These are phyloP conservation scores for Hansenula lynferdii DNA, from an alignment of 1,139 yeast species.

Conservation along the genomic window DNA sequence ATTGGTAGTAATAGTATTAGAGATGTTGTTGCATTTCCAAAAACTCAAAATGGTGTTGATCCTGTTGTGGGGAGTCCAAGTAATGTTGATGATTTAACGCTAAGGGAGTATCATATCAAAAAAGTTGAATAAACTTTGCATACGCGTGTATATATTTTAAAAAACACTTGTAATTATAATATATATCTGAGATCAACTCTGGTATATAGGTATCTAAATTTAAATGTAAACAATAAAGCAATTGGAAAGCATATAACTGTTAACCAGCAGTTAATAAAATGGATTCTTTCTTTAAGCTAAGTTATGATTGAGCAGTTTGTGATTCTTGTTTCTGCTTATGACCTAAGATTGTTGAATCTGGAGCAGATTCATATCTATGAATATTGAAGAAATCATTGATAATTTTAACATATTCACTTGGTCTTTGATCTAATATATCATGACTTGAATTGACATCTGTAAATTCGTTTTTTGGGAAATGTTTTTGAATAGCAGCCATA, in stretches of 20 bases:
- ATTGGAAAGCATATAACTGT: not conserved
- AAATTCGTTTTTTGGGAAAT: constrained; percentile 31
- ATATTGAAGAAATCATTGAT: constrained; percentile 20
- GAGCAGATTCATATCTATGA: constrained; percentile 13
- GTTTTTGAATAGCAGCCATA: constrained; percentile 28
- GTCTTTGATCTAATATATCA: constrained; percentile 41
- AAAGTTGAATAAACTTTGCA: constrained; percentile 5
- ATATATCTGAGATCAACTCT: not conserved
- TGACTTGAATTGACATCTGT: constrained; percentile 39
- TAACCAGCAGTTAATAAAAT: not conserved
- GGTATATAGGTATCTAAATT: no score
- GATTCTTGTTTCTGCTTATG: not conserved
- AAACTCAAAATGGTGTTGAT: constrained; percentile 84
- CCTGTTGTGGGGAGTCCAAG: constrained; percentile 87
- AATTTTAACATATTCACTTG: constrained; percentile 31
- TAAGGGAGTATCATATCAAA: constrained; percentile 39
- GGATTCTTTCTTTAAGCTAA: not conserved
- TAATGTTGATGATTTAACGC: constrained; percentile 41
- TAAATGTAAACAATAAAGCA: not conserved
- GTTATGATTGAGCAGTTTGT: not conserved
- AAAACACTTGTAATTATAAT: not conserved
- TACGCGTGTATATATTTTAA: no score
- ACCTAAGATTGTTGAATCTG: constrained; percentile 4
- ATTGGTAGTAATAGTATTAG: constrained; percentile 70
- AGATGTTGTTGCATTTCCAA: constrained; percentile 96